phyloP scores from a whole-genome alignment of 768 basidiomycete genomes.

The Omphalotus guepiniiformis region DNA sequence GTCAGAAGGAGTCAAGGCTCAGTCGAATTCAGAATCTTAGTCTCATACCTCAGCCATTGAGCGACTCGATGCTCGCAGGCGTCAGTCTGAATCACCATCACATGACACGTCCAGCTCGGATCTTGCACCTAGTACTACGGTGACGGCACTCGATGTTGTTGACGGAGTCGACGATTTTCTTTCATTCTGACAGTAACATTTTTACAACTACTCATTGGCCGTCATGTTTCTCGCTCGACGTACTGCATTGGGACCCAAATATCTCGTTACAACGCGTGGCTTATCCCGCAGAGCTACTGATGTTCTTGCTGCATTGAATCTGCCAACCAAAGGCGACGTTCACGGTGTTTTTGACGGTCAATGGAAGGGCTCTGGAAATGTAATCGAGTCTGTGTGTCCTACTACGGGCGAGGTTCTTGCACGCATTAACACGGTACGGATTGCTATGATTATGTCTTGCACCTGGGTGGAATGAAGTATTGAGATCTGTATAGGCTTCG shows the following conservation, averaged over 20 bases:
- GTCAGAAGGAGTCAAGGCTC: background rate
- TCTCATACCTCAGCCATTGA: no score
- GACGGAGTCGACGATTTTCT: background rate
- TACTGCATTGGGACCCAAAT: slow-evolving; percentile 13
- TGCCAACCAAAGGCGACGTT: slow-evolving; percentile 45
- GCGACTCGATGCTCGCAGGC: no score
- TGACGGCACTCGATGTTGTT: background rate
- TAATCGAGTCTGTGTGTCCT: slow-evolving; percentile 72
- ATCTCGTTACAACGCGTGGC: slow-evolving; percentile 31
- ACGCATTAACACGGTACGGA: slow-evolving; percentile 60
- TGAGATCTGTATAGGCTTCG: slow-evolving; percentile 44
- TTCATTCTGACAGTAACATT: background rate
- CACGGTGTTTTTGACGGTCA: slow-evolving; percentile 78
- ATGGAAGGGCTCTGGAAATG: slow-evolving; percentile 75
- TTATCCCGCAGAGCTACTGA: slow-evolving; percentile 69
- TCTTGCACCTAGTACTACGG: no score
- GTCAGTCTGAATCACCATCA: no score
- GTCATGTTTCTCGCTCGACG: slow-evolving; percentile 26
- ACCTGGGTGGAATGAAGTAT: slow-evolving; percentile 9
- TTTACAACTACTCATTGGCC: background rate
- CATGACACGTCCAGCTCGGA: no score
- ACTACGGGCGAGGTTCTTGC: slow-evolving; percentile 85
- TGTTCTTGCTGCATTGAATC: slow-evolving; percentile 66
- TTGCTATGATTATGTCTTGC: background rate
- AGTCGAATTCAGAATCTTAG: slow-evolving; percentile 1